Percentiles rank a stretch among this genome's conserved stretches.
These are phyloP conservation scores for Porphyra umbilicalis DNA, from an alignment of 31 red algal species.

Conservation along the genomic window DNA sequence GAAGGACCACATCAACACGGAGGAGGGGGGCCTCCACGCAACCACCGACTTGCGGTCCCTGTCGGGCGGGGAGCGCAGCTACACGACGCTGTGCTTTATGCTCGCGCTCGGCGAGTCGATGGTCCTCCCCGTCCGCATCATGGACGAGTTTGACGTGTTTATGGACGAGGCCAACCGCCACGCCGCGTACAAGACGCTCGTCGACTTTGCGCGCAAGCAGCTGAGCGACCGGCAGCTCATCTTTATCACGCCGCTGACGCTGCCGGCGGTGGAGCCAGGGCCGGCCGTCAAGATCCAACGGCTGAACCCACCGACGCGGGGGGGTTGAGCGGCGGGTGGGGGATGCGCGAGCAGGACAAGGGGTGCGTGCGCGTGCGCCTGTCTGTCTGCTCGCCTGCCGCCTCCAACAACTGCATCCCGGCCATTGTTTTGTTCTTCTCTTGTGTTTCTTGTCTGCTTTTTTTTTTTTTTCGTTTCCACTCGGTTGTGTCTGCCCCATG, in stretches of 20 bases:
- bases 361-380: not conserved
- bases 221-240: slow-evolving; percentile 74
- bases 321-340: not conserved
- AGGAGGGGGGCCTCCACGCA: slow-evolving; percentile 48
- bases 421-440: not conserved
- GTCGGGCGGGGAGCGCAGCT: slow-evolving; percentile 85
- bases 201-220: slow-evolving; percentile 50
- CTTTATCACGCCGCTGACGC: slow-evolving; percentile 81
- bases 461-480: not conserved
- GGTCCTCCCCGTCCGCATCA: slow-evolving; percentile 75
- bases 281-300: not conserved
- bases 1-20: slow-evolving; percentile 40
- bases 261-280: slow-evolving; percentile 42
- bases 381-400: not conserved
- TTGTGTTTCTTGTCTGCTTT: not conserved
- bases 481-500: not conserved
- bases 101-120: slow-evolving; percentile 84
- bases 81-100: slow-evolving; percentile 83
- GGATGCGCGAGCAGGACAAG: not conserved
- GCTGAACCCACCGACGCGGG: not conserved
- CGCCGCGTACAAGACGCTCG: slow-evolving; percentile 69
- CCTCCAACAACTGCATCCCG: not conserved
- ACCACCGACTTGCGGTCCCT: slow-evolving; percentile 69
- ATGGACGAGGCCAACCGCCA: slow-evolving; percentile 86
- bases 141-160: slow-evolving; percentile 98